Evolutionary conservation across 805 yeast genomes (phyloP).

Genomic region (Ogataea chonburiensis): DNA sequence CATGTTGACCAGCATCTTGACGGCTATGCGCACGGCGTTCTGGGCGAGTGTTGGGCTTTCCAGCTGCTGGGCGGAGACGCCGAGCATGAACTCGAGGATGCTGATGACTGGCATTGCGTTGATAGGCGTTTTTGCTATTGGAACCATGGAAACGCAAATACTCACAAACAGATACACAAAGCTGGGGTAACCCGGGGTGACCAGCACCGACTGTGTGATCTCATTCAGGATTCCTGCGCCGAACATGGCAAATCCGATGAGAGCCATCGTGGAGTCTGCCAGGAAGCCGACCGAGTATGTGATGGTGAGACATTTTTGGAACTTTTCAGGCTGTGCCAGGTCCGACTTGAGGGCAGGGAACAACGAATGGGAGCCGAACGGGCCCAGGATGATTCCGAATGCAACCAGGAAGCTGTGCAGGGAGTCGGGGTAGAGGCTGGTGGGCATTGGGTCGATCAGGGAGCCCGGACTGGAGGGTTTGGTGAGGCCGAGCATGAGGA

Average conservation of each 20-base stretch:
- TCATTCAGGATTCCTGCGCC: slow-evolving; percentile 69
- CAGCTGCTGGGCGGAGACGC: slow-evolving; percentile 31
- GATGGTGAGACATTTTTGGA: slow-evolving; percentile 47
- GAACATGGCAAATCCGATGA: slow-evolving; percentile 76
- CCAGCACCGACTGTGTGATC: slow-evolving; percentile 71
- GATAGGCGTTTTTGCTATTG: slow-evolving; percentile 83
- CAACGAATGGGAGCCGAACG: slow-evolving; percentile 84
- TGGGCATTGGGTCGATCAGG: slow-evolving; percentile 44
- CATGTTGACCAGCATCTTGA: slow-evolving; percentile 55
- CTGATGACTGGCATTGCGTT: slow-evolving; percentile 83
- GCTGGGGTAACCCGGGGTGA: slow-evolving; percentile 65
- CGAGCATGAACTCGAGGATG: slow-evolving; percentile 55
- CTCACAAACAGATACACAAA: slow-evolving; percentile 59
- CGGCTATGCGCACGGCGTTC: slow-evolving; percentile 19
- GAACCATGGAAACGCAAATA: slow-evolving; percentile 70
- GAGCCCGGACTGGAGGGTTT: slow-evolving; percentile 53
- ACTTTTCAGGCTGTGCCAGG: slow-evolving; percentile 69
- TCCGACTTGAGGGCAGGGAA: slow-evolving; percentile 76
- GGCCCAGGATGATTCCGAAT: slow-evolving; percentile 67
- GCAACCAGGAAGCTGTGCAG: slow-evolving; percentile 44
- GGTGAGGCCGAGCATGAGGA: slow-evolving; percentile 46
- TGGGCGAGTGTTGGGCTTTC: slow-evolving; percentile 15
- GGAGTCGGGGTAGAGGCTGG: slow-evolving; percentile 41
- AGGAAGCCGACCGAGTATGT: slow-evolving; percentile 58
- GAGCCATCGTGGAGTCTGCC: slow-evolving; percentile 61